Evolutionary conservation across 2,329 filamentous ascomycete genomes (phyloP).

Genomic region (Cladosporium sp.): DNA sequence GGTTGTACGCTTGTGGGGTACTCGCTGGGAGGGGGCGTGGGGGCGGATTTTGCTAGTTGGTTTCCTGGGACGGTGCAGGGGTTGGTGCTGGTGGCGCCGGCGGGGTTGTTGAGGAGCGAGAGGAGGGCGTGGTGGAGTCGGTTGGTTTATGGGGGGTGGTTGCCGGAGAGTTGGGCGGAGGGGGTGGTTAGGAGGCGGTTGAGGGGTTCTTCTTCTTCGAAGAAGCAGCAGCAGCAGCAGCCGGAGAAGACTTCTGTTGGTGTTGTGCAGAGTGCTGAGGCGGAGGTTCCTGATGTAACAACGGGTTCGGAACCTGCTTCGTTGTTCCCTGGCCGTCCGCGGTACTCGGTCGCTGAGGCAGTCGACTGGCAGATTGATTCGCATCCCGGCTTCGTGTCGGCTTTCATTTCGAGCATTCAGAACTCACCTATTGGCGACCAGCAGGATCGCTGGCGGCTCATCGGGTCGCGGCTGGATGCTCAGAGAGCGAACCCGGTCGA

Average conservation of each 20-base stretch:
- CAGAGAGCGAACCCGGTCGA: conserved; percentile 33
- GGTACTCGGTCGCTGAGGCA: conserved; percentile 48
- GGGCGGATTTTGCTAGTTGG: conserved; percentile 64
- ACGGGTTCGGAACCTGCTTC: conserved; percentile 40
- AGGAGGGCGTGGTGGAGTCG: conserved; percentile 60
- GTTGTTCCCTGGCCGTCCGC: conserved; percentile 20
- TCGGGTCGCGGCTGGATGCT: conserved; percentile 48
- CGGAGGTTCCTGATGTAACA: conserved; percentile 21
- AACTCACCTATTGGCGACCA: conserved; percentile 66
- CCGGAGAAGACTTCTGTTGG: conserved; percentile 5
- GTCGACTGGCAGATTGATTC: conserved; percentile 66
- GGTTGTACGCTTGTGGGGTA: conserved; percentile 72
- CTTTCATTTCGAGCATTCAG: conserved; percentile 68
- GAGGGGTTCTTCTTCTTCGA: neutral
- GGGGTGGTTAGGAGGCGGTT: conserved; percentile 8
- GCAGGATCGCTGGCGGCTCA: conserved; percentile 56
- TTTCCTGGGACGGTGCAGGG: conserved; percentile 65
- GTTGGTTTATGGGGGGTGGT: conserved; percentile 59
- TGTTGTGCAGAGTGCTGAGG: conserved; percentile 17
- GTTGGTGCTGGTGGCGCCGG: conserved; percentile 73
- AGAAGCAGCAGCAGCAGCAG: conserved; percentile 1
- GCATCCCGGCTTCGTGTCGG: conserved; percentile 64
- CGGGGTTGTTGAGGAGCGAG: conserved; percentile 65
- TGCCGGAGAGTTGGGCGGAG: conserved; percentile 42
- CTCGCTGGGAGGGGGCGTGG: conserved; percentile 73